These are phyloP conservation scores for Calvatia gigantea DNA, from an alignment of 768 basidiomycete species.

Conservation along the genomic window DNA sequence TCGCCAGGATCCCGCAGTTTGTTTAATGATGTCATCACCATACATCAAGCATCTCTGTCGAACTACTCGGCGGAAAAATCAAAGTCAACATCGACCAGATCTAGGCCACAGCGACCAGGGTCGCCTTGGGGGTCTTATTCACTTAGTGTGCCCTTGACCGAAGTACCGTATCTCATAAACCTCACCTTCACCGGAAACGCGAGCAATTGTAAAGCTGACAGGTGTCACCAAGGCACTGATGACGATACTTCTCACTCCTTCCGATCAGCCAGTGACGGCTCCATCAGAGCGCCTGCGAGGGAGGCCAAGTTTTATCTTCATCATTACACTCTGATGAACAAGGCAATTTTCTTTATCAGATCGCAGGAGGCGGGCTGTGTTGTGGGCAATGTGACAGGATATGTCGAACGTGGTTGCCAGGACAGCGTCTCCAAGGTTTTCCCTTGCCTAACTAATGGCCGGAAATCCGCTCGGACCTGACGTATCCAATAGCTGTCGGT, in stretches of 20 bases:
- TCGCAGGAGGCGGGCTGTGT: background rate
- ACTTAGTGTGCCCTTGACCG: no score
- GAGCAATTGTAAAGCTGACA: background rate
- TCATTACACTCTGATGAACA: background rate
- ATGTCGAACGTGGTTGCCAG: background rate
- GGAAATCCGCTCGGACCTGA: constrained; percentile 29
- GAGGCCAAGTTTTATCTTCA: background rate
- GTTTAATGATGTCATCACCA: background rate
- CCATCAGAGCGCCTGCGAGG: background rate
- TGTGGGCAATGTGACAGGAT: background rate
- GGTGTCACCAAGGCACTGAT: background rate
- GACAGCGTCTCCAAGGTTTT: constrained; percentile 36
- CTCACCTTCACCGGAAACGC: background rate
- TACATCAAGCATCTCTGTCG: constrained; percentile 46
- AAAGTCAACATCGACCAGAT: constrained; percentile 42
- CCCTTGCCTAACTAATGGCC: constrained; percentile 58
- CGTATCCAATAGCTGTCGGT: constrained; percentile 48
- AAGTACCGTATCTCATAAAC: no score
- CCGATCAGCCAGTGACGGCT: background rate
- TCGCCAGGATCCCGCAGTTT: background rate
- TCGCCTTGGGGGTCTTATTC: no score
- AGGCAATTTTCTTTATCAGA: background rate
- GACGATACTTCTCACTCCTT: background rate
- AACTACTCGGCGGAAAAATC: constrained; percentile 41
- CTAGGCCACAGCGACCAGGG: no score